These are phyloP conservation scores for Tricholoma sp. DNA, from an alignment of 768 basidiomycete species.

Conservation along the genomic window DNA sequence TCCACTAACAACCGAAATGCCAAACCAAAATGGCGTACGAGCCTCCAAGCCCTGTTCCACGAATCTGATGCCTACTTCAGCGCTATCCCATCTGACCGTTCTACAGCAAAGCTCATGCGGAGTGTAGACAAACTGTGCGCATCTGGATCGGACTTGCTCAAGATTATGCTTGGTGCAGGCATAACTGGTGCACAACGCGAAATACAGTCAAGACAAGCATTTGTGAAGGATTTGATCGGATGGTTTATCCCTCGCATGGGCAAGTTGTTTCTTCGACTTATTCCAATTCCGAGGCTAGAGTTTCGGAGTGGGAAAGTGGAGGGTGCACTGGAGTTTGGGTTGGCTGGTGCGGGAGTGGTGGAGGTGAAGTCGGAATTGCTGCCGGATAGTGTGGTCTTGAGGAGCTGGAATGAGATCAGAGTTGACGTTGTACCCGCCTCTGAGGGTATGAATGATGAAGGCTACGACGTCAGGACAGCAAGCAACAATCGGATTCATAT, in stretches of 20 bases:
- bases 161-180: conserved; percentile 6
- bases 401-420: conserved; percentile 30
- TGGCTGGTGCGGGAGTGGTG: conserved; percentile 17
- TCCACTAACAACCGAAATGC: not conserved
- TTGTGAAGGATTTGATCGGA: conserved; percentile 24
- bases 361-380: conserved; percentile 23
- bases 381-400: conserved; percentile 30
- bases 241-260: conserved; percentile 31
- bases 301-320: conserved; percentile 29
- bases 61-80: conserved; percentile 15
- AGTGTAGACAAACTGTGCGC: conserved; percentile 11
- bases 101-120: conserved; percentile 15
- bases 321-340: conserved; percentile 26
- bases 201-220: conserved; percentile 10
- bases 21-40: conserved; percentile 14
- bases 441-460: not conserved
- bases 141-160: conserved; percentile 10
- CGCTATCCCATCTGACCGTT: conserved; percentile 16
- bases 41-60: conserved; percentile 11
- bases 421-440: conserved; percentile 25
- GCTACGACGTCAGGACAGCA: conserved; percentile 8
- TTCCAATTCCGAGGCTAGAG: conserved; percentile 36
- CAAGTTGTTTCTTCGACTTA: conserved; percentile 19
- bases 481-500: conserved; percentile 9
- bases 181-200: conserved; percentile 6